Evolutionary conservation across 1,284 basidiomycete genomes (phyloP), one percentile per base, ranked within the genome.

Genomic region (Malassezia equina): DNA sequence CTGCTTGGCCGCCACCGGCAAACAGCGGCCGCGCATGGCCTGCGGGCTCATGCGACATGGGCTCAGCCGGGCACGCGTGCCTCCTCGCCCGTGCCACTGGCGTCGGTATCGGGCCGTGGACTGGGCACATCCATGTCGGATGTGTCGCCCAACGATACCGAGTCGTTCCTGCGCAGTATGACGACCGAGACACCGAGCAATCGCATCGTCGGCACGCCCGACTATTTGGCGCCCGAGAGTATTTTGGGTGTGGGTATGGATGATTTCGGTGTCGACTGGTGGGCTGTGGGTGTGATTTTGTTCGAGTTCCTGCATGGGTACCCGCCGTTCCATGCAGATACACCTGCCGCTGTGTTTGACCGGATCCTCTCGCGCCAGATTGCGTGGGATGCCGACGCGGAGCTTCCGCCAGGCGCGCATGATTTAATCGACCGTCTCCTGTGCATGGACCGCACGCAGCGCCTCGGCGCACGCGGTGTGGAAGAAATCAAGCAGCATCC

Each of bases 231-330:
- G 3, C 91, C 91, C 0, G 91, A 96, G 76, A 93, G 88, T 43
- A 95, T 98, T 59, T 82, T 96, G 51, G 94, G 94, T 59, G 82
- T 96, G 61, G 86, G 90, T 47, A 89, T 89, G 50, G 93, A 98
- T 72, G 91, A 98, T 76, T 86, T 85, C 39, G 84, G 86, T 13
- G 94, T 96, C 59, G 94, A 99, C 78, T 99, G 94, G 90, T 99
- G 94, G 94, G 94, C 94, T 13, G 81, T 98, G 31, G 94, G 94
- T 59, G 90, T 96, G 42, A 94, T 99, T 68, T 86, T 90, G 25
- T 98, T 98, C 77, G 93, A 99, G 78, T 98, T 99, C 77, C 77
- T 98, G 31, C 98, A 93, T 66, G 91, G 94, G 3, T 83, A 90
- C 34, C 94, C 94, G 28, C 94, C 94, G 0, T 99, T 98, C 82